Conservation (phyloP, 768 basidiomycete genomes). For the Macrolepiota fuliginosa region DNA sequence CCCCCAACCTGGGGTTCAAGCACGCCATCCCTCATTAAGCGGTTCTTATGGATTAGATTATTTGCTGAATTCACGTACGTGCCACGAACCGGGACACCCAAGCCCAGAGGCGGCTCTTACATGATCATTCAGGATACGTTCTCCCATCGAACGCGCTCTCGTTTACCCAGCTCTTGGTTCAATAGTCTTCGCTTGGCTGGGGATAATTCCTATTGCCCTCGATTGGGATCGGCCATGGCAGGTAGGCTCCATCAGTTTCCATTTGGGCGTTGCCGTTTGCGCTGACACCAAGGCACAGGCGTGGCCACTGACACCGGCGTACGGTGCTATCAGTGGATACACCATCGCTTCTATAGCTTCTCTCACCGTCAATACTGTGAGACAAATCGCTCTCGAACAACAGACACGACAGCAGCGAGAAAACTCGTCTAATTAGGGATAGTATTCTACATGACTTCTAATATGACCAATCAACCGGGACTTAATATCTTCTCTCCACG, state of each 20-base stretch:
- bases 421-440: neutral
- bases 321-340: constrained; percentile 69
- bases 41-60: constrained; percentile 72
- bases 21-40: constrained; percentile 45
- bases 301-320: constrained; percentile 80
- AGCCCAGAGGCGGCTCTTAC: constrained; percentile 5
- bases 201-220: constrained; percentile 80
- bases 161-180: constrained; percentile 79
- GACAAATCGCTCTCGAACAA: constrained; percentile 38
- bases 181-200: constrained; percentile 75
- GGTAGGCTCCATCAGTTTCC: constrained; percentile 41
- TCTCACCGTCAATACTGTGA: constrained; percentile 40
- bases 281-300: constrained; percentile 42
- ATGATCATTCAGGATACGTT: constrained; percentile 40
- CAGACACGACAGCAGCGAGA: constrained; percentile 11
- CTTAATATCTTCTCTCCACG: neutral
- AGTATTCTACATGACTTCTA: neutral
- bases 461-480: neutral
- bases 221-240: constrained; percentile 99
- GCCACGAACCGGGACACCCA: neutral
- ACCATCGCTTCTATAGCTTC: constrained; percentile 56
- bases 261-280: neutral
- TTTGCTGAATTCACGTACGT: constrained; percentile 84
- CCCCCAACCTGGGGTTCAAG: constrained; percentile 45
- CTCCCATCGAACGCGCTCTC: constrained; percentile 72